Percentiles rank a stretch among this genome's conserved stretches.
These are phyloP conservation scores for Fusarium tupiense DNA, from an alignment of 2,329 filamentous ascomycete species.

Conservation along the genomic window DNA sequence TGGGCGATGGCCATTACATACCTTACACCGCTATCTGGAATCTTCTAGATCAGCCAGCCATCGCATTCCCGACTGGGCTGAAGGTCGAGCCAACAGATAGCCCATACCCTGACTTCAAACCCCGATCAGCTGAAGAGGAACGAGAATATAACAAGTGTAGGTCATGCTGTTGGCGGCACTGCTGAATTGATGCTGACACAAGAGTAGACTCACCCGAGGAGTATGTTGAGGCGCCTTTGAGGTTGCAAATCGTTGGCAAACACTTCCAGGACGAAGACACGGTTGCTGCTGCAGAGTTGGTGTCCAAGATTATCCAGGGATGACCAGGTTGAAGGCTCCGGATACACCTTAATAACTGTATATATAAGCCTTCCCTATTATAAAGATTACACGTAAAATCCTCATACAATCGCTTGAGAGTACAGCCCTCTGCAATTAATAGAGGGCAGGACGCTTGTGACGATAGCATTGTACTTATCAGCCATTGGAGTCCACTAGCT, in stretches of 20 bases:
- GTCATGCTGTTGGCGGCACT: rapidly evolving
- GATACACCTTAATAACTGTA: background rate
- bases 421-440: no score
- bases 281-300: background rate
- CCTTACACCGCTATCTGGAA: background rate
- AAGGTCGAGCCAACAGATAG: background rate
- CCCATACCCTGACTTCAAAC: background rate
- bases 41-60: background rate
- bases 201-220: background rate
- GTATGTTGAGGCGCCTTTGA: background rate
- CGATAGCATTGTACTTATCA: no score
- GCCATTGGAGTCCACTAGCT: background rate
- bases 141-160: background rate
- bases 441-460: no score
- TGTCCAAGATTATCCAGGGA: background rate
- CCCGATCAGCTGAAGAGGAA: background rate
- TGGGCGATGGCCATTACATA: background rate
- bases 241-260: background rate
- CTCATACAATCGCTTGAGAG: no score
- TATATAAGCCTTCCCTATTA: background rate
- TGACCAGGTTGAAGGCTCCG: background rate
- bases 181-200: background rate
- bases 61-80: background rate
- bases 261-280: background rate
- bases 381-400: no score